phyloP scores from a whole-genome alignment of 2,329 filamentous ascomycete species.

The Emericellopsis cladophorae region DNA sequence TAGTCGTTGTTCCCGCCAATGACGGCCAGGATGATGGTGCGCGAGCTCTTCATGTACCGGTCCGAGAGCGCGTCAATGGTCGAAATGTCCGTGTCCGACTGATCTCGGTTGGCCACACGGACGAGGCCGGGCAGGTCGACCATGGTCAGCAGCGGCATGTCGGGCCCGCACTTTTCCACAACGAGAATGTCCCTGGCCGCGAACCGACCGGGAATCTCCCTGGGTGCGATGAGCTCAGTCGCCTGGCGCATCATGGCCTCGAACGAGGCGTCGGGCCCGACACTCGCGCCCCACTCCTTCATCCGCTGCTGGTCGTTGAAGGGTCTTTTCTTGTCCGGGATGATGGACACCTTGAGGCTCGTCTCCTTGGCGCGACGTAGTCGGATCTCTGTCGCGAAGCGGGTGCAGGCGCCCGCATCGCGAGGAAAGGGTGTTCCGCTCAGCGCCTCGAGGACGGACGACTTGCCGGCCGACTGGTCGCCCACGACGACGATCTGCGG shows the following conservation, averaged over 20 bases:
- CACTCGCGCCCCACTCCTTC: conserved; percentile 32
- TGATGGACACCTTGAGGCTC: conserved; percentile 37
- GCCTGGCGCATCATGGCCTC: conserved; percentile 37
- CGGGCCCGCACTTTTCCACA: conserved; percentile 45
- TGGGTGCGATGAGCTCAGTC: conserved; percentile 36
- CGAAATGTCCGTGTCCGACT: conserved; percentile 37
- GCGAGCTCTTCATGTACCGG: conserved; percentile 40
- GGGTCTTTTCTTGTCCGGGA: conserved; percentile 35
- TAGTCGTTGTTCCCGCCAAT: conserved; percentile 43
- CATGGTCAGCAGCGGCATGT: conserved; percentile 46
- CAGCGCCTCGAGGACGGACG: conserved; percentile 50
- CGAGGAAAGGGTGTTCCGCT: conserved; percentile 48
- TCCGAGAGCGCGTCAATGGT: conserved; percentile 39
- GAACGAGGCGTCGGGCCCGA: conserved; percentile 30
- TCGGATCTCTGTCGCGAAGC: conserved; percentile 47
- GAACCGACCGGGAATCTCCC: conserved; percentile 35
- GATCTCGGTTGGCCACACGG: conserved; percentile 36
- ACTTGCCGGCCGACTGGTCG: conserved; percentile 52
- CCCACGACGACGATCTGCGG: conserved; percentile 53
- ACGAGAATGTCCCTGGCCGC: conserved; percentile 41
- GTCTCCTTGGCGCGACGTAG: conserved; percentile 33
- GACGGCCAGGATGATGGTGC: conserved; percentile 42
- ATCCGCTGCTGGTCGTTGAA: conserved; percentile 33
- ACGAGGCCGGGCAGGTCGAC: conserved; percentile 50
- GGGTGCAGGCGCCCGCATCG: conserved; percentile 46